Evolutionary conservation across 179 eudicot genomes (phyloP), one percentile per base, ranked within the genome.

Genomic region (Pouteria campechiana): DNA sequence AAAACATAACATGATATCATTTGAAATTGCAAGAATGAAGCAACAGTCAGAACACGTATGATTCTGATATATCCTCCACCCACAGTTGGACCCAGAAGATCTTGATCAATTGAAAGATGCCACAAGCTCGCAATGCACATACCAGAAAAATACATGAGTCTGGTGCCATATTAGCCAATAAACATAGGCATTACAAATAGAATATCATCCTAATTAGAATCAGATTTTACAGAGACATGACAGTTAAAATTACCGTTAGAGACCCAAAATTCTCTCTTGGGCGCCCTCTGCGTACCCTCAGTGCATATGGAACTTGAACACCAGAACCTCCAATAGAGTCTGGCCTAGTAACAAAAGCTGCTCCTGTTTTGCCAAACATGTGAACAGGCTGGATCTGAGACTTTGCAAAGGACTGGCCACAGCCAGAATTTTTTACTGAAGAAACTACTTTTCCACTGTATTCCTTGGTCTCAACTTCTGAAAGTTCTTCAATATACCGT

Each of bases 311-410:
- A 64, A 92, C 74, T 60, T 73, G 74, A 70, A 89, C 61, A 41
- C 85, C 94, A 52, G 79, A 77, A 65, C 99, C 99, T 55, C 99
- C 94, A 22, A 92, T 63, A 16, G 88, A 74, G 54, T 87, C 99
- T 46, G 60, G 75, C 65, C 99, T 75, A 21, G 72, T 79, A 53
- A 74, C 64, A 37, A 75, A 44, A 30, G 66, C 65, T 44, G 65
- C 65, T 45, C 53, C 63, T 57, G 50, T 56, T 42, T 66, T 31
- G 42, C 51, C 64, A 17, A 38, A 48, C 54, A 60, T 46, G 30
- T 45, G 58, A 60, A 57, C 22, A 44, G 73, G 49, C 42, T 66
- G 63, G 21, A 58, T 54, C 41, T 37, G 46, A 37, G 71, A 54
- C 37, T 46, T 50, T 31, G 60, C 33, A 42, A 62, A 56, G 56